Percentiles rank a stretch among this genome's conserved stretches.
Evolutionary conservation across 2,329 filamentous ascomycete genomes (phyloP).

Genomic region (Colletotrichum graminicola): DNA sequence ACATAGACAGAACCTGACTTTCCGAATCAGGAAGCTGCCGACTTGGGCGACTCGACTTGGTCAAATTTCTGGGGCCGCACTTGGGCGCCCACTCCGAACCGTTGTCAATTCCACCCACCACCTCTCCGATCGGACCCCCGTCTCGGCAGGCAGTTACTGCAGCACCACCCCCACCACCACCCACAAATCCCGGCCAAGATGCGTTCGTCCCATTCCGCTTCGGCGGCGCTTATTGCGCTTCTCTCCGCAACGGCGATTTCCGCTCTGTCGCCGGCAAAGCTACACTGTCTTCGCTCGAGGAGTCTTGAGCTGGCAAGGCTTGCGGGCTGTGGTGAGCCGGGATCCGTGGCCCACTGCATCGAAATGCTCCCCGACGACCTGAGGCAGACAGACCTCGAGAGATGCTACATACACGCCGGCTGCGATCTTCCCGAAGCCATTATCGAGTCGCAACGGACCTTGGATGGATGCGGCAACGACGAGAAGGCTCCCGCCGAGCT

Average conservation of each 20-base stretch:
- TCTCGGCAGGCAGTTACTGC: conserved; percentile 29
- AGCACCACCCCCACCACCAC: conserved; percentile 10
- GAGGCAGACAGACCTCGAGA: conserved; percentile 52
- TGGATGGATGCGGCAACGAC: conserved; percentile 49
- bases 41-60: conserved; percentile 3
- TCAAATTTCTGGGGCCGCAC: conserved; percentile 11
- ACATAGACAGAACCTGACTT: not conserved
- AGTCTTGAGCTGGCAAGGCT: conserved; percentile 54
- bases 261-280: conserved; percentile 47
- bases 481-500: conserved; percentile 37
- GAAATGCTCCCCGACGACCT: conserved; percentile 48
- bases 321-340: conserved; percentile 59
- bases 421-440: conserved; percentile 51
- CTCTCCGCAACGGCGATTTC: conserved; percentile 48
- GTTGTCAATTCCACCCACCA: conserved; percentile 3
- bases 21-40: conserved; percentile 29
- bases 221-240: conserved; percentile 38
- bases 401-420: conserved; percentile 53
- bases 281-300: conserved; percentile 56
- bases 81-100: conserved; percentile 30
- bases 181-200: conserved; percentile 38
- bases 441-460: conserved; percentile 47
- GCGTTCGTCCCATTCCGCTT: conserved; percentile 29
- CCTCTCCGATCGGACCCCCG: conserved; percentile 17
- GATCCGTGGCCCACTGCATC: conserved; percentile 59